Percentiles rank a stretch among this genome's conserved stretches.
phyloP scores from a whole-genome alignment of 2,329 filamentous ascomycete genomes.

The Neopestalotiopsis rosae region DNA sequence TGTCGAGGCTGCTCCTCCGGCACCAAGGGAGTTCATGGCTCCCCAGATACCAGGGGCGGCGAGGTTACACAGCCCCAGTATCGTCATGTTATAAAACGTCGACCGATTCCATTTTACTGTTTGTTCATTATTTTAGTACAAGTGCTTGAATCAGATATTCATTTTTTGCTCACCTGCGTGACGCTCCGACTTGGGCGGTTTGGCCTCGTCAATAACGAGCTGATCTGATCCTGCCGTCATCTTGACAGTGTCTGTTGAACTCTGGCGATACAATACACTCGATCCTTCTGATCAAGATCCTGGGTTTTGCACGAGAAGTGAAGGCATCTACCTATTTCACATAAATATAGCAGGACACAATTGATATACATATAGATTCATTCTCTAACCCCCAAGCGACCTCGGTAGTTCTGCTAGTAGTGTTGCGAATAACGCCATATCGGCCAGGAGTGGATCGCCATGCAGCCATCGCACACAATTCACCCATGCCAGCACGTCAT shows the following conservation, averaged over 20 bases:
- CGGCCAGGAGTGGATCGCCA: constrained; percentile 4
- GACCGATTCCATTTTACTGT: constrained; percentile 72
- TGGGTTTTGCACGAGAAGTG: background rate
- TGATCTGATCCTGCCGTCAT: constrained; percentile 4
- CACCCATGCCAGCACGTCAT: constrained; percentile 14
- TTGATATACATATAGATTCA: no score
- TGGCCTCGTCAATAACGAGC: constrained; percentile 7
- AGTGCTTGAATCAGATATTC: background rate
- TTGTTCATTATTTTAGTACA: background rate
- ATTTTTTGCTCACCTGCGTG: background rate
- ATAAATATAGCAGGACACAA: no score
- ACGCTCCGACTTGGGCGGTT: constrained; percentile 9
- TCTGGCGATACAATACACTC: background rate
- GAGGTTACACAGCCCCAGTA: constrained; percentile 74
- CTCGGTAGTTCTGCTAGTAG: background rate
- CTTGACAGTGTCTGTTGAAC: background rate
- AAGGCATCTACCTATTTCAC: background rate
- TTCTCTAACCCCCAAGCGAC: background rate
- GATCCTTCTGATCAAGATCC: background rate
- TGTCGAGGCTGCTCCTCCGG: constrained; percentile 68
- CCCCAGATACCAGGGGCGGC: constrained; percentile 75
- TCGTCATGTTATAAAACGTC: constrained; percentile 74
- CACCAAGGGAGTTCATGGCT: constrained; percentile 76
- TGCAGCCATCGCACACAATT: constrained; percentile 9
- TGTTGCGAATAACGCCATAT: constrained; percentile 15